Evolutionary conservation across 176 grass and related monocot genomes (phyloP), one percentile per base, ranked within the genome.

Genomic region (Eremochloa ophiuroides): DNA sequence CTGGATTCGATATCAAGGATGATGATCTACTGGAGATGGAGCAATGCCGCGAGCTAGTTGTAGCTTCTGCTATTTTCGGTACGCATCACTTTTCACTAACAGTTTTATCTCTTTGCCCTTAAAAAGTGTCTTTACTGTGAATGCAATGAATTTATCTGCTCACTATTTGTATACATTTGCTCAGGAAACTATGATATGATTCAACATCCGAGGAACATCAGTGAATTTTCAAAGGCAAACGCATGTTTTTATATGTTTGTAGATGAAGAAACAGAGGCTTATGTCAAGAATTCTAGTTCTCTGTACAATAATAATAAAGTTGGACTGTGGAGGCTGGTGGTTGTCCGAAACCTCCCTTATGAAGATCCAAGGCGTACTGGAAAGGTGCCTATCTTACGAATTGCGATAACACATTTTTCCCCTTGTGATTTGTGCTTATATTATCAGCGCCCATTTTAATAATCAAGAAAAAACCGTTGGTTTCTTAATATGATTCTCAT

Each of bases 231-330:
- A 65, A 95, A 99, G 76, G 77, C 71, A 61, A 88, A 91, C 74
- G 93, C 85, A 62, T 95, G 91, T 35, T 99, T 99, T 84, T 99
- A 95, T 78, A 99, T 99, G 93, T 99, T 99, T 85, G 96, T 99
- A 30, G 96, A 99, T 62, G 93, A 99, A 76, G 88, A 95, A 90
- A 99, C 96, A 82, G 85, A 91, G 40, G 78, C 75, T 56, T 93
- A 93, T 85, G 83, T 90, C 66, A 93, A 88, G 63, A 99, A 95
- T 74, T 88, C 89, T 73, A 99, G 84, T 75, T 78, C 84, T 25
- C 4, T 86, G 34, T 86, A 90, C 50, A 80, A 26, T 56, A 82
- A 69, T 58, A 93, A 91, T 72, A 88, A 88, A 84, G 77, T 99
- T 84, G 96, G 96, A 58, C 26, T 99, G 47, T 99, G 96, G 96